A percentile compares a stretch with the other conserved stretches of the same genome.
These are phyloP conservation scores for Sporothrix luriei DNA, from an alignment of 2,329 filamentous ascomycete genomes.

Conservation along the genomic window DNA sequence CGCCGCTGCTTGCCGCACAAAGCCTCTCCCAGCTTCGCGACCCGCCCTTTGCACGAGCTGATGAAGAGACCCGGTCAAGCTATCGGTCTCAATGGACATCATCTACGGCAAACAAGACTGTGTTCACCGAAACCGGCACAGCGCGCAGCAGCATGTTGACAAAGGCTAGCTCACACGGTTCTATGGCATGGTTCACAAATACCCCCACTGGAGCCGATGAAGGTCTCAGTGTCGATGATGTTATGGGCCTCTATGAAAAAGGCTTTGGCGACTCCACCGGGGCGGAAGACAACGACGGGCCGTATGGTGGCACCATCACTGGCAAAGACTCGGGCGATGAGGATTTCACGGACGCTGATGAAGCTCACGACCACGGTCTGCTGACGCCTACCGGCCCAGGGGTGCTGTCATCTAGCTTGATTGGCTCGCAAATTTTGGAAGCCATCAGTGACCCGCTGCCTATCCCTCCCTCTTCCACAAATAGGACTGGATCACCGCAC, in stretches of 20 bases:
- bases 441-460: slow-evolving; percentile 46
- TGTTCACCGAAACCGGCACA: slow-evolving; percentile 57
- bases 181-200: slow-evolving; percentile 53
- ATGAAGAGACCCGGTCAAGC: slow-evolving; percentile 58
- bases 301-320: slow-evolving; percentile 34
- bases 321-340: slow-evolving; percentile 44
- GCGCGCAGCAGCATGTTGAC: slow-evolving; percentile 82
- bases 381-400: slow-evolving; percentile 35
- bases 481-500: slow-evolving; percentile 30
- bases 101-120: slow-evolving; percentile 60
- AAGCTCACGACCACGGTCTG: slow-evolving; percentile 2
- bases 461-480: slow-evolving; percentile 35
- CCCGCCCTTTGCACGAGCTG: slow-evolving; percentile 52
- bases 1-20: slow-evolving; percentile 32
- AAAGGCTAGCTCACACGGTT: slow-evolving; percentile 72
- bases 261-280: slow-evolving; percentile 60
- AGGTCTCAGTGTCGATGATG: slow-evolving; percentile 65
- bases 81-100: slow-evolving; percentile 59
- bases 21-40: slow-evolving; percentile 28
- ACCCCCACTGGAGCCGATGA: slow-evolving; percentile 51
- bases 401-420: slow-evolving; percentile 42
- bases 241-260: slow-evolving; percentile 70
- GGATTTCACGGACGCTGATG: slow-evolving; percentile 40
- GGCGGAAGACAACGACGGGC: slow-evolving; percentile 47
- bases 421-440: slow-evolving; percentile 47